These are phyloP conservation scores for Tolypocladium amazonense DNA, from an alignment of 2,329 filamentous ascomycete species.

Conservation along the genomic window DNA sequence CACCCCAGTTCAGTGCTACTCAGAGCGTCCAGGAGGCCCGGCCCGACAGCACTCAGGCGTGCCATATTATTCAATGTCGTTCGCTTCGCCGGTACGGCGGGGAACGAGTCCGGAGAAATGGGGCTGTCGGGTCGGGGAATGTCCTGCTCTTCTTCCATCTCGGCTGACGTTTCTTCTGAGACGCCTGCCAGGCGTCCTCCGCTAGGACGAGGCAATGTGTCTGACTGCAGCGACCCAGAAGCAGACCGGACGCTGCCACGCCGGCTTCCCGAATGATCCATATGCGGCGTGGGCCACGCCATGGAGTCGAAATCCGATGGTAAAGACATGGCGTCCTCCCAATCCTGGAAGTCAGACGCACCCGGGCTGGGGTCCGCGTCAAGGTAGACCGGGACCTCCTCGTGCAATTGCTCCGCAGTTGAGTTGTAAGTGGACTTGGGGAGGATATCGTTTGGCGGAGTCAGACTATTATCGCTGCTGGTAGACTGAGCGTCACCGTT, in stretches of 20 bases:
- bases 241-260: neutral
- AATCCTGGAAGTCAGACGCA: conserved; percentile 27
- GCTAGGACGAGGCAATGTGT: conserved; percentile 1
- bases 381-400: conserved; percentile 14
- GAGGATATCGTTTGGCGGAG: neutral
- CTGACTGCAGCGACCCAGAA: conserved; percentile 6
- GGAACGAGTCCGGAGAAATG: conserved; percentile 22
- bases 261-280: neutral
- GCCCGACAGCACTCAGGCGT: conserved; percentile 23
- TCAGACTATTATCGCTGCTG: neutral
- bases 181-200: neutral
- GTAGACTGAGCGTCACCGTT: neutral
- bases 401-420: neutral
- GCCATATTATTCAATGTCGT: conserved; percentile 24
- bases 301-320: neutral
- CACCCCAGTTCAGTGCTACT: conserved; percentile 18
- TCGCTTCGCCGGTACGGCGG: conserved; percentile 10
- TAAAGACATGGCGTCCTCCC: conserved; percentile 11
- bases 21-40: conserved; percentile 8
- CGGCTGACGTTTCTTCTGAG: conserved; percentile 1
- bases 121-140: conserved; percentile 31
- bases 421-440: conserved; percentile 11
- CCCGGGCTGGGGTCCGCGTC: conserved; percentile 24
- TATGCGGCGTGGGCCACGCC: neutral
- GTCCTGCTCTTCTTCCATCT: conserved; percentile 10